Conservation (phyloP, 108 stramenopile genomes). For the Nitzschia inconspicua region DNA sequence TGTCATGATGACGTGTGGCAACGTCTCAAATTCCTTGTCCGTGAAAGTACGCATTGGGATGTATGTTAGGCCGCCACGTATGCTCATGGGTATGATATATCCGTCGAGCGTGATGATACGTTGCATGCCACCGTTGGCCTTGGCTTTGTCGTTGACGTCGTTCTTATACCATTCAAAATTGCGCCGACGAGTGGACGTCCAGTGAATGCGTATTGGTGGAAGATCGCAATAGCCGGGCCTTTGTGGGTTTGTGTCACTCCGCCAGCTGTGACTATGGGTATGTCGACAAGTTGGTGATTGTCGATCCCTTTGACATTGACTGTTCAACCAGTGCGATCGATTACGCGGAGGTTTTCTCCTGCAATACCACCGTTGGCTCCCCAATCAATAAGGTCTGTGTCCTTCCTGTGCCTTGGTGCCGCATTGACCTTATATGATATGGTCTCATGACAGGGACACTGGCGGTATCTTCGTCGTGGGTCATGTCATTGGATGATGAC, state of each 20-base stretch:
- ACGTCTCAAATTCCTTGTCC: too few relatives aligned
- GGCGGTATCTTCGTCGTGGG: too few relatives aligned
- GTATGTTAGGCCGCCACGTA: conserved; percentile 1
- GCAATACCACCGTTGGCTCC: conserved; percentile 22
- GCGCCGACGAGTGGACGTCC: conserved; percentile 13
- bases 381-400: conserved; percentile 22
- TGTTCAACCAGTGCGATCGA: not conserved
- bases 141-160: too few relatives aligned
- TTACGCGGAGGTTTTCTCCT: conserved; percentile 3
- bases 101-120: not conserved
- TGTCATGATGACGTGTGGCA: conserved; percentile 21
- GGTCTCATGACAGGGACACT: too few relatives aligned
- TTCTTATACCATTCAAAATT: too few relatives aligned
- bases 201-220: conserved; percentile 13
- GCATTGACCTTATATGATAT: too few relatives aligned
- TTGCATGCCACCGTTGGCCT: not conserved
- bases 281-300: not conserved
- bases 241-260: not conserved
- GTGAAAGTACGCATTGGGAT: not conserved
- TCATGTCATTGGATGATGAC: too few relatives aligned
- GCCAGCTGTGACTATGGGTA: conserved; percentile 8
- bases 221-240: conserved; percentile 16
- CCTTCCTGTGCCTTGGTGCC: too few relatives aligned
- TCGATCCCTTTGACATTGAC: conserved; percentile 14
- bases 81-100: not conserved